Conservation (phyloP, 768 basidiomycete genomes). For the Kwoniella pini region DNA sequence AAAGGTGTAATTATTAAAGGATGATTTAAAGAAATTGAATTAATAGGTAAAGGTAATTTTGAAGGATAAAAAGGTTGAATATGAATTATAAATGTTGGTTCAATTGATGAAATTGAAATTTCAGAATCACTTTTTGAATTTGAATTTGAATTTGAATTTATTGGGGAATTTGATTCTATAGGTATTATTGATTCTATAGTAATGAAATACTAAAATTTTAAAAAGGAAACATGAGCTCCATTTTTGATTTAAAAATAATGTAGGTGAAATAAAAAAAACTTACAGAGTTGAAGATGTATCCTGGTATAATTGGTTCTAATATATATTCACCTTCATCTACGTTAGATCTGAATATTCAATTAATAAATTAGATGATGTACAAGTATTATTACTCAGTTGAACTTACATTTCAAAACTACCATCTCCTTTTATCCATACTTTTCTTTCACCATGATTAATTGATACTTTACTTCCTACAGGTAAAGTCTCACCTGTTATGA, state of each 20-base stretch:
- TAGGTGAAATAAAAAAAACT: slow-evolving; percentile 8
- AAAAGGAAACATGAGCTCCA: neutral
- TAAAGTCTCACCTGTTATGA: neutral
- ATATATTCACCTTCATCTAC: slow-evolving; percentile 39
- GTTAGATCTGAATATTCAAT: slow-evolving; percentile 23
- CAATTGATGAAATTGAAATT: slow-evolving; percentile 21
- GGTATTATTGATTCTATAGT: neutral
- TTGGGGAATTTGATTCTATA: slow-evolving; percentile 1
- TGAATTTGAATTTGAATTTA: too few species aligned
- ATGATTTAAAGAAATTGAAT: slow-evolving; percentile 36
- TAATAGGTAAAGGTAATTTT: slow-evolving; percentile 24
- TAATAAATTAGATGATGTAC: too few species aligned
- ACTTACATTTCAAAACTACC: slow-evolving; percentile 48
- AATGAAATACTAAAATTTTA: slow-evolving; percentile 2
- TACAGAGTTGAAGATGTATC: slow-evolving; percentile 37
- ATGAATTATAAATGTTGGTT: slow-evolving; percentile 28
- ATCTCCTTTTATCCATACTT: slow-evolving; percentile 38
- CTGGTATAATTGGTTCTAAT: slow-evolving; percentile 33
- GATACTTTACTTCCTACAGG: slow-evolving; percentile 25
- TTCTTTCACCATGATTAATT: slow-evolving; percentile 31
- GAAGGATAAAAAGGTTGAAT: slow-evolving; percentile 37
- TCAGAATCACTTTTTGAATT: neutral
- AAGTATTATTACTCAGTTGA: too few species aligned
- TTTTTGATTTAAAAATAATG: neutral
- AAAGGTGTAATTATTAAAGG: slow-evolving; percentile 33